phyloP scores from a whole-genome alignment of 192 early-diverging fungal species.

The Backusella liffmaniae region DNA sequence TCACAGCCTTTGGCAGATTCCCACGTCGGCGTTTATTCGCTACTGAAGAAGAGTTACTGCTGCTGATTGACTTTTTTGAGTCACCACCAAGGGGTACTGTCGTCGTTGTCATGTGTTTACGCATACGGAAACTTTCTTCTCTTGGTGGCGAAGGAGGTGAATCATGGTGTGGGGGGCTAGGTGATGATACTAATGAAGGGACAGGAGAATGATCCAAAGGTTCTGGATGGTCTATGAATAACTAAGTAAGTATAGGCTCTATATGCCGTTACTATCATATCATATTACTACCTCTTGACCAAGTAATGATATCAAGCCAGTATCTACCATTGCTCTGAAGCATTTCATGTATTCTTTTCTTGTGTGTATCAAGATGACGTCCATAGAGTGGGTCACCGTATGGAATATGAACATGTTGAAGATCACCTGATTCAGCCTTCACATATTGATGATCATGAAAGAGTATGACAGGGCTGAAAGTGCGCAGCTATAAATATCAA shows the following conservation, averaged over 20 bases:
- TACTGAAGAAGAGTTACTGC: neutral
- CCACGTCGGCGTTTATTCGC: constrained; percentile 33
- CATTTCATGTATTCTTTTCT: constrained; percentile 31
- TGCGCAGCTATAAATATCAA: constrained; percentile 18
- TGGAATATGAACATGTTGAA: constrained; percentile 28
- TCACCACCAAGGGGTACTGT: constrained; percentile 1
- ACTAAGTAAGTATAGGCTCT: no score
- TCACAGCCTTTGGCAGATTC: constrained; percentile 38
- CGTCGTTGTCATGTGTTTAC: neutral
- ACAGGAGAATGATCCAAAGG: constrained; percentile 15
- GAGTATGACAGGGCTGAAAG: constrained; percentile 36
- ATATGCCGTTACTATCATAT: neutral
- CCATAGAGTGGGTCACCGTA: constrained; percentile 30
- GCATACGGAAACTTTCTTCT: neutral
- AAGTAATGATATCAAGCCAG: constrained; percentile 26
- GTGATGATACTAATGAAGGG: constrained; percentile 21
- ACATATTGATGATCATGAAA: constrained; percentile 37
- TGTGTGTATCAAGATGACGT: constrained; percentile 26
- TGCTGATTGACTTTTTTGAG: constrained; percentile 11
- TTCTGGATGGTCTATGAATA: constrained; percentile 3
- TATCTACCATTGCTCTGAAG: constrained; percentile 32
- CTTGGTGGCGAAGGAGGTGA: constrained; percentile 10
- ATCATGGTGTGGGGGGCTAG: constrained; percentile 12
- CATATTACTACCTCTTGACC: constrained; percentile 6
- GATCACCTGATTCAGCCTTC: constrained; percentile 23